Conservation (phyloP, 768 basidiomycete species). For the Boletus speciosus region DNA sequence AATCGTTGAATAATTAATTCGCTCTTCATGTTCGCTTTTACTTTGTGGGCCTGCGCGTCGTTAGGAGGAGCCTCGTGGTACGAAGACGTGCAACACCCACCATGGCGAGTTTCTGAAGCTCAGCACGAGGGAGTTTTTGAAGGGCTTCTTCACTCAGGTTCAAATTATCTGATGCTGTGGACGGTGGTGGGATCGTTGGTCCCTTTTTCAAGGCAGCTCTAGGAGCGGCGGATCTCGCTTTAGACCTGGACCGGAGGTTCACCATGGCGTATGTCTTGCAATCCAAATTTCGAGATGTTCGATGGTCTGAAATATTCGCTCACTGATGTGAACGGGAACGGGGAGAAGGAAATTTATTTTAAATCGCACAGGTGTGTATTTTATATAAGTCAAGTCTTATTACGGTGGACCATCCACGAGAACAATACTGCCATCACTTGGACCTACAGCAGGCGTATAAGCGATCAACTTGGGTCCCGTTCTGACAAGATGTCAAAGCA, state of each 20-base stretch:
- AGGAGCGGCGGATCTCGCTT: background rate
- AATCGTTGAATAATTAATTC: slow-evolving; percentile 24
- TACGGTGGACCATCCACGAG: slow-evolving; percentile 1
- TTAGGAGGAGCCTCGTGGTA: background rate
- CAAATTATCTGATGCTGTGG: background rate
- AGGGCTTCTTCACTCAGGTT: slow-evolving; percentile 16
- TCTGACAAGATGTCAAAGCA: slow-evolving; percentile 16
- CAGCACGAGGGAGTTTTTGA: slow-evolving; percentile 21
- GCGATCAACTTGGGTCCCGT: slow-evolving; percentile 1
- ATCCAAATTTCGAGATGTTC: background rate
- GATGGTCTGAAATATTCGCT: background rate
- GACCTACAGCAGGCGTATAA: slow-evolving; percentile 16
- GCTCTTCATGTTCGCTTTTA: slow-evolving; percentile 27
- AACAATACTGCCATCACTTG: slow-evolving; percentile 12
- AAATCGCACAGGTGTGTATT: background rate
- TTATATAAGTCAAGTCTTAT: slow-evolving; percentile 3
- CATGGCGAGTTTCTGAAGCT: slow-evolving; percentile 27
- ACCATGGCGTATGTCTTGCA: slow-evolving; percentile 4
- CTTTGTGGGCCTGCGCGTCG: slow-evolving; percentile 16
- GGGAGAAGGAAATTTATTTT: background rate
- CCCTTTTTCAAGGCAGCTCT: background rate
- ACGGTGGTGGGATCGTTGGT: background rate
- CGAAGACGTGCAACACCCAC: slow-evolving; percentile 4
- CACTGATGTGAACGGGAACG: background rate
- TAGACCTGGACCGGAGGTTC: slow-evolving; percentile 10